A percentile compares a stretch with the other conserved stretches of the same genome.
These are phyloP conservation scores for Rheum nobile DNA, from an alignment of 148 eudicot species.

Conservation along the genomic window DNA sequence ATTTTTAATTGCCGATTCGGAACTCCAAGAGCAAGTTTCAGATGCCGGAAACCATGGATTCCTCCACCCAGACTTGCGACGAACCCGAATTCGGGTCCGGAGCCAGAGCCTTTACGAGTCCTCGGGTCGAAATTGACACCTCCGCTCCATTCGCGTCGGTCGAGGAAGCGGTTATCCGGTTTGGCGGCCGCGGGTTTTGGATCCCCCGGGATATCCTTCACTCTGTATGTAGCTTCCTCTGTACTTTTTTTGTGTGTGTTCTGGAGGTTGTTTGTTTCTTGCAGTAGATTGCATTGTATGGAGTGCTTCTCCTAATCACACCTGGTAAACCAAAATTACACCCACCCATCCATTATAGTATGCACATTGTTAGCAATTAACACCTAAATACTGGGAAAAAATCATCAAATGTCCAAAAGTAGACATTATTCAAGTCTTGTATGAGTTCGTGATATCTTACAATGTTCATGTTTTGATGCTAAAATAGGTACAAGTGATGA, in stretches of 20 bases:
- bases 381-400: no score
- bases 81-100: slow-evolving; percentile 9
- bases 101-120: slow-evolving; percentile 20
- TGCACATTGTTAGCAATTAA: no score
- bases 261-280: not conserved
- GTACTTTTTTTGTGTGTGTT: not conserved
- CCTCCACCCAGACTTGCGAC: slow-evolving; percentile 28
- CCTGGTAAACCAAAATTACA: no score
- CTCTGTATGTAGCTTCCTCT: not conserved
- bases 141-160: slow-evolving; percentile 76
- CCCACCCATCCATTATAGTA: no score
- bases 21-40: not conserved
- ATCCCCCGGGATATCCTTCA: slow-evolving; percentile 23
- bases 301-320: no score
- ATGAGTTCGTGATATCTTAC: no score
- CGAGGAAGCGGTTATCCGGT: slow-evolving; percentile 74
- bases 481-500: no score
- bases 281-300: not conserved
- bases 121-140: slow-evolving; percentile 64
- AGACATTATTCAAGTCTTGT: no score
- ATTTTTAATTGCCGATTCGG: not conserved
- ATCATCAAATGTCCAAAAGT: no score
- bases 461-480: no score
- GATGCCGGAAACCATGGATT: slow-evolving; percentile 29
- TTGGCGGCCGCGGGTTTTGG: slow-evolving; percentile 79